Conservation (phyloP, 495 filamentous ascomycete species). For the Aspergillus heteromorphus region DNA sequence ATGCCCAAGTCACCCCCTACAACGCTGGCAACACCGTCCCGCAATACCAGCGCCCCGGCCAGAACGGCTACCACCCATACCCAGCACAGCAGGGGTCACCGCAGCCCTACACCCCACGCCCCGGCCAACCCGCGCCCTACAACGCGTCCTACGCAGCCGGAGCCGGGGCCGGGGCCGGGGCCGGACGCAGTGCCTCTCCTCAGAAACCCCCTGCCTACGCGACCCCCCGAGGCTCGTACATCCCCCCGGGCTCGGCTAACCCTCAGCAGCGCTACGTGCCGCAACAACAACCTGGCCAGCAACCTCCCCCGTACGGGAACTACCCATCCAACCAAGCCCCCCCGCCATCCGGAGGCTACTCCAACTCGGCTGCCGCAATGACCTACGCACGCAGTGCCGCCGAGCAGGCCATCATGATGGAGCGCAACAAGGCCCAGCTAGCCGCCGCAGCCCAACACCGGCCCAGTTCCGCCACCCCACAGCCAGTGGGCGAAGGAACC, state of each 20-base stretch:
- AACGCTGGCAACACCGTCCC: conserved; percentile 30
- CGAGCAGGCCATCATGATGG: conserved; percentile 44
- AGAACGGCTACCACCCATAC: conserved; percentile 39
- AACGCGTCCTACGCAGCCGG: conserved; percentile 31
- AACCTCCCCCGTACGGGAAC: conserved; percentile 22
- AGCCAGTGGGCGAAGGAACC: conserved; percentile 26
- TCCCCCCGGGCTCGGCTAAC: conserved; percentile 19
- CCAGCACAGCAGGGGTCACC: conserved; percentile 29
- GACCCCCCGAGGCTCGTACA: conserved; percentile 20
- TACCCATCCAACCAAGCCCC: conserved; percentile 21
- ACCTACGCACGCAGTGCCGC: conserved; percentile 39
- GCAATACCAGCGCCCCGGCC: conserved; percentile 33
- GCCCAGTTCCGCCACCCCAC: conserved; percentile 33
- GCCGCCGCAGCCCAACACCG: conserved; percentile 21
- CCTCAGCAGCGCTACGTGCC: conserved; percentile 26
- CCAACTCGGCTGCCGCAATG: conserved; percentile 37
- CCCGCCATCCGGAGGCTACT: conserved; percentile 31
- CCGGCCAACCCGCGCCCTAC: conserved; percentile 35
- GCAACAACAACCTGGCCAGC: conserved; percentile 20
- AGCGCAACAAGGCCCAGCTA: conserved; percentile 41
- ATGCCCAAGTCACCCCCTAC: conserved; percentile 31
- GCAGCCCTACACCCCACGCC: conserved; percentile 37
- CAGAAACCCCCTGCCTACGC: conserved; percentile 27
- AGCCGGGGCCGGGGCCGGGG: conserved; percentile 28
- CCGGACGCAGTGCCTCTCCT: conserved; percentile 31